Percentiles rank a stretch among this genome's conserved stretches.
Evolutionary conservation across 441 rosid genomes (phyloP).

Genomic region (Arabidopsis lyrata): DNA sequence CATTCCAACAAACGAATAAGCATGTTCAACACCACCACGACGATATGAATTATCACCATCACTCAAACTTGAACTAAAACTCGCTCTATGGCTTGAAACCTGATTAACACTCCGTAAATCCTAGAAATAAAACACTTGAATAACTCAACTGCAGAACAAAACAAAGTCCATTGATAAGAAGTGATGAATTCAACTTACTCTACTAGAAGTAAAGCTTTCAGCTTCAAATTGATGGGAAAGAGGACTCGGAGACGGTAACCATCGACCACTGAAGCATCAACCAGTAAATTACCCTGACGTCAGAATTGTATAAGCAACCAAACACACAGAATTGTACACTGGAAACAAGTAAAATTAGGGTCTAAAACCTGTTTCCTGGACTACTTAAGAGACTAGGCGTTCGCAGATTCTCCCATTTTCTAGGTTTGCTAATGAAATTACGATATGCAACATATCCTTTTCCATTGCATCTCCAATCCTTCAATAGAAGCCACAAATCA

Average conservation of each 20-base stretch:
- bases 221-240: slow-evolving; percentile 70
- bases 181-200: slow-evolving; percentile 52
- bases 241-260: slow-evolving; percentile 73
- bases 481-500: slow-evolving; percentile 26
- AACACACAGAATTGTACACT: slow-evolving; percentile 8
- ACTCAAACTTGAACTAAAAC: slow-evolving; percentile 82
- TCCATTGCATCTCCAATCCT: slow-evolving; percentile 98
- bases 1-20: slow-evolving; percentile 97
- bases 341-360: slow-evolving; percentile 2
- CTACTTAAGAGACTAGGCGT: slow-evolving; percentile 72
- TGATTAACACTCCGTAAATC: slow-evolving; percentile 68
- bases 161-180: neutral
- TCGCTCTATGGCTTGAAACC: slow-evolving; percentile 73
- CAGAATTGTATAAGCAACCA: slow-evolving; percentile 63
- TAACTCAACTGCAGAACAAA: slow-evolving; percentile 17
- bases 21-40: slow-evolving; percentile 67
- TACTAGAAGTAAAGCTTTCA: slow-evolving; percentile 85
- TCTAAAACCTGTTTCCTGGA: slow-evolving; percentile 83
- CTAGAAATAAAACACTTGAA: slow-evolving; percentile 50
- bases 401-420: slow-evolving; percentile 74
- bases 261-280: slow-evolving; percentile 95
- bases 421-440: slow-evolving; percentile 83
- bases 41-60: slow-evolving; percentile 69
- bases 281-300: slow-evolving; percentile 89
- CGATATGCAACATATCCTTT: slow-evolving; percentile 87